Base-by-base conservation (phyloP, 1,284 basidiomycete genomes). In the Porodaedalea pini region DNA sequence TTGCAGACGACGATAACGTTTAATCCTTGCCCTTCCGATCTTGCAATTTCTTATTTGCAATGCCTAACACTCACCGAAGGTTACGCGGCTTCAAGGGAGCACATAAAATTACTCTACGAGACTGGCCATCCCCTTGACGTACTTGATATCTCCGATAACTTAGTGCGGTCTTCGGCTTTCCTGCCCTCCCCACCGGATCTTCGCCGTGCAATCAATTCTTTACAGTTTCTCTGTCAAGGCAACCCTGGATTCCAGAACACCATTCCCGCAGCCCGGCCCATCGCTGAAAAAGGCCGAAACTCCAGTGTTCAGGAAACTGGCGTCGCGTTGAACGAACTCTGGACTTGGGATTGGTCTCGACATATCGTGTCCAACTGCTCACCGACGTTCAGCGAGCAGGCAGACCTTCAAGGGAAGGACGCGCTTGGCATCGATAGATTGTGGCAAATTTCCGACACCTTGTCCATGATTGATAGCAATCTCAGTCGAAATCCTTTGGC, bases 1-100 rank as follows among this genome's bases (percentile, higher is more conserved):
- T 70, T 98, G 13, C 94, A 98, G 69, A 76, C 73, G 0, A 82
- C 82, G 23, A 76, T 96, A 50, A 66, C 72, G 25, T 95, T 94
- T 69, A 66, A 76, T 56, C 76, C 88, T 25, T 85, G 88, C 64
- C 73, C 80, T 8, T 60, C 76, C 4, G 64, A 75, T 17, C 69
- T 90, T 41, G 86, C 85, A n/a, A 72, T 75, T 11, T 83, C 88
- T 2, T 94, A 91, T 70, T 78, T 97, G 36, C 80, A 85, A 66
- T 75, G 76, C n/a, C 65, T 92, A 37, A 83, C 83, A 62, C 71
- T 74, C 27, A 75, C 75, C 7, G 85, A 92, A 70, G 81, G 83
- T 2, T 75, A 74, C 51, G 59, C 66, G 37, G 27, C 34, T 5
- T 32, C 52, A 34, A 17, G 36, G 39, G 34, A 19, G 15, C 47